These are phyloP conservation scores for Tricholomella constricta DNA, from an alignment of 768 basidiomycete genomes.

Conservation along the genomic window DNA sequence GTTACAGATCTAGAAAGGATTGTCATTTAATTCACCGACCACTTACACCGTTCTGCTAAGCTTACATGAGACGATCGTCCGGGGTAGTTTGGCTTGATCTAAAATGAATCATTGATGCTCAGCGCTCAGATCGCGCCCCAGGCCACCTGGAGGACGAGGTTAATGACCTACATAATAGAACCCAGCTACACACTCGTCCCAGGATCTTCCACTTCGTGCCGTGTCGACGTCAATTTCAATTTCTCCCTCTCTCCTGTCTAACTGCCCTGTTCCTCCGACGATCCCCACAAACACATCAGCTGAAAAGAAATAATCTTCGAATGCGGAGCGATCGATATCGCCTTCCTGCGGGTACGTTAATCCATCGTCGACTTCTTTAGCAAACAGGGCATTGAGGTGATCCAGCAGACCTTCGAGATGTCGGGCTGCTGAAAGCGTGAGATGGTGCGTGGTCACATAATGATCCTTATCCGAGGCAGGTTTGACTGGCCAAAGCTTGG, in stretches of 20 bases:
- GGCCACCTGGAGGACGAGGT: slow-evolving; percentile 3
- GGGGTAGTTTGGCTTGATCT: slow-evolving; percentile 89
- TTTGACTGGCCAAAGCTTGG: slow-evolving; percentile 49
- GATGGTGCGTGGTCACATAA: slow-evolving; percentile 53
- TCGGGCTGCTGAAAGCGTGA: slow-evolving; percentile 44
- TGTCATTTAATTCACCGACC: neutral
- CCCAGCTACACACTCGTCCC: slow-evolving; percentile 74
- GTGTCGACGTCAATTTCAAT: slow-evolving; percentile 38
- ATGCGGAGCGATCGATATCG: slow-evolving; percentile 50
- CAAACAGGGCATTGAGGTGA: slow-evolving; percentile 62
- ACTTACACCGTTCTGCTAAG: slow-evolving; percentile 21
- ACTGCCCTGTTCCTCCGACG: slow-evolving; percentile 22
- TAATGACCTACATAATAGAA: slow-evolving; percentile 68
- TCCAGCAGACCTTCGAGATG: slow-evolving; percentile 53
- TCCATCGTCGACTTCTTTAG: slow-evolving; percentile 74
- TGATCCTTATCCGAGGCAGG: slow-evolving; percentile 19
- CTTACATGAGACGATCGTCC: slow-evolving; percentile 88
- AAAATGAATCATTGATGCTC: neutral
- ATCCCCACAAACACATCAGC: slow-evolving; percentile 78
- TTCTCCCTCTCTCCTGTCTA: slow-evolving; percentile 25
- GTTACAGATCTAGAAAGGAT: slow-evolving; percentile 70
- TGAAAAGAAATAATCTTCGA: slow-evolving; percentile 76
- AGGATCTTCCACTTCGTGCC: slow-evolving; percentile 51
- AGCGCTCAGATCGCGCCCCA: too few species aligned
- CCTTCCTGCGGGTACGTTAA: slow-evolving; percentile 86